Conservation (phyloP, 306 rosid genomes). For the Sophora flavescens region DNA sequence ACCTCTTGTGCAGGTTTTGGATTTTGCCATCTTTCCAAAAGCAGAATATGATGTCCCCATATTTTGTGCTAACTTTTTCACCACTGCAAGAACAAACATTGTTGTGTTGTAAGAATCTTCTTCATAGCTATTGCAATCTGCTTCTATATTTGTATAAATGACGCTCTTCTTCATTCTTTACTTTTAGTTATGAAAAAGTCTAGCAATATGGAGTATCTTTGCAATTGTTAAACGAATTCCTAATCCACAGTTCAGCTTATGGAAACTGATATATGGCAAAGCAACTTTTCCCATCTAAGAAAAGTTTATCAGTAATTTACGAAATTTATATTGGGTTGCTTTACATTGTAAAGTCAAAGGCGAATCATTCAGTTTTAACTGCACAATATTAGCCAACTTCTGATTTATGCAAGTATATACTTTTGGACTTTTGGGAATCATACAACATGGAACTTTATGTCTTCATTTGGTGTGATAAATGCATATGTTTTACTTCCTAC, state of each 20-base stretch:
- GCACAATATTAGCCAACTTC: neutral
- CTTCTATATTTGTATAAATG: neutral
- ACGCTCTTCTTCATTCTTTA: neutral
- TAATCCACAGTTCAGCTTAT: too few relatives aligned
- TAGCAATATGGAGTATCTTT: conserved; percentile 1
- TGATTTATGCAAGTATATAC: neutral
- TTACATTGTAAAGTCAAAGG: neutral
- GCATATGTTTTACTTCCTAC: conserved; percentile 1
- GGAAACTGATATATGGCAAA: neutral
- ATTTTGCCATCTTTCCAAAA: conserved; percentile 78
- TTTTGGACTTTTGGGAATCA: neutral
- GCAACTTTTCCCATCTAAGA: conserved; percentile 1
- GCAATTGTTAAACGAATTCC: neutral
- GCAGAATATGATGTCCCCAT: conserved; percentile 86
- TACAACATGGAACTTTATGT: conserved; percentile 18
- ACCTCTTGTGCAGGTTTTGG: conserved; percentile 76
- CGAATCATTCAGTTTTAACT: conserved; percentile 1
- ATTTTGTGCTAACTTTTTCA: conserved; percentile 94
- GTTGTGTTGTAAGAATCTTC: conserved; percentile 59
- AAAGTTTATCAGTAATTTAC: neutral
- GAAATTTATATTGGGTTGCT: neutral
- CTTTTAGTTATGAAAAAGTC: neutral
- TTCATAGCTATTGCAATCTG: conserved; percentile 17
- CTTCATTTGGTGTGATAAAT: conserved; percentile 1
- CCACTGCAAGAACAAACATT: conserved; percentile 69